Evolutionary conservation across 495 filamentous ascomycete species (phyloP), one percentile per base, ranked within the genome.

Genomic region (Podospora pseudoanserina): DNA sequence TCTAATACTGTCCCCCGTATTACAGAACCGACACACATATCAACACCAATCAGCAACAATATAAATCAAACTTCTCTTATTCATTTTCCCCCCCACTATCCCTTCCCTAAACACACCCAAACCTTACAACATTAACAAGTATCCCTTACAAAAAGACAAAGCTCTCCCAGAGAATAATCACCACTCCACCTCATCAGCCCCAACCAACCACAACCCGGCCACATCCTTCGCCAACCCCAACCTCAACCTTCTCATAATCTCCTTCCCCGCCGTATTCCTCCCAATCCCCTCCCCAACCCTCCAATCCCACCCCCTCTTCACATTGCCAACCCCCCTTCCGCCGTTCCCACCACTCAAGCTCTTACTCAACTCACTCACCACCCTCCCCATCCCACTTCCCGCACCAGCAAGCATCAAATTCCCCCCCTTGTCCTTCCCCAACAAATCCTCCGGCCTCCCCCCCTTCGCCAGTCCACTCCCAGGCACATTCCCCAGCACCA

Each of bases 221-320:
- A 91, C 76, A 72, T 91, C 92, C 71, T 83, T 86, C 16, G 92
- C 90, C 73, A 97, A 73, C 26, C 90, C 91, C 66, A 91, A 73
- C 73, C 93, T 85, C 80, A 97, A 72, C 72, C 91, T 82, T 65
- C 83, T 79, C 54, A 97, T 78, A 1, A 97, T 80, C 72, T 94
- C 90, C 71, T 85, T 81, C 0, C 87, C 91, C 64, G 72, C 86
- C 13, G 82, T 83, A 32, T 81, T 83, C 39, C 81, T 79, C 58
- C 85, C 86, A 15, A 80, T 74, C 63, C 94, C 76, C 13, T 86
- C 86, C 39, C 39, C 39, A 5, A 79, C 81, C 69, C 93, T 80
- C 93, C 93, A 97, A 79, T 97, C 93, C 93, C 93, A 97, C 0
- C 89, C 90, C 63, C 91, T 81, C 76, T 85, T 83, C 18, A 81